Percentiles rank a stretch among this genome's conserved stretches.
Conservation (phyloP, 2,329 filamentous ascomycete genomes). For the Alternaria angustiovoidea region DNA sequence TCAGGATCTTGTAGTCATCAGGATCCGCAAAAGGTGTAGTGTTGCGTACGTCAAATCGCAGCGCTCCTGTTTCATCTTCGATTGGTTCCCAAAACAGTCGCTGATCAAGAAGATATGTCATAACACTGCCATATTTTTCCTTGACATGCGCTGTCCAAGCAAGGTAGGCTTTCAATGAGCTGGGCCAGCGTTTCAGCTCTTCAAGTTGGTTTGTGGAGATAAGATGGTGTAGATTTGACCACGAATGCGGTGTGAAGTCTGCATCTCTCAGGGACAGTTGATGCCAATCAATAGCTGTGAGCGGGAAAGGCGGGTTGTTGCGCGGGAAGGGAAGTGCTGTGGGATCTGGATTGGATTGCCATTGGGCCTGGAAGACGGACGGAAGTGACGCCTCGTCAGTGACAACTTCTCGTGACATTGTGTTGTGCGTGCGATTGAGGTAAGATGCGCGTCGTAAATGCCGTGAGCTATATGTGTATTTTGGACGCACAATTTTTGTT, state of each 20-base stretch:
- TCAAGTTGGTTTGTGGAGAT: conserved; percentile 62
- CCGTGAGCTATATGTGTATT: background rate
- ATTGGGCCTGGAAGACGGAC: conserved; percentile 39
- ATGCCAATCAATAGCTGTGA: conserved; percentile 46
- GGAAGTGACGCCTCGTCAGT: conserved; percentile 40
- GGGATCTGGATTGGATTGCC: conserved; percentile 43
- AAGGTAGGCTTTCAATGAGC: conserved; percentile 67
- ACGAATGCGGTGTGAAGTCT: conserved; percentile 47
- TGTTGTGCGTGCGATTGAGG: background rate
- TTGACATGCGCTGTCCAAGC: conserved; percentile 65
- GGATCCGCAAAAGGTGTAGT: conserved; percentile 62
- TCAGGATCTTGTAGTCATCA: conserved; percentile 64
- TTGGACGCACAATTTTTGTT: background rate
- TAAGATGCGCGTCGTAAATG: background rate
- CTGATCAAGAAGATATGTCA: conserved; percentile 63
- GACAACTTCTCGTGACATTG: conserved; percentile 19
- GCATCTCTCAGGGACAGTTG: conserved; percentile 44
- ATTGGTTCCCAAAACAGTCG: conserved; percentile 61
- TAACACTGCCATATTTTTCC: conserved; percentile 63
- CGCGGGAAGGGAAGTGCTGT: conserved; percentile 46
- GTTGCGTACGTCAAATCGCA: conserved; percentile 55
- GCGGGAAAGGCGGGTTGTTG: conserved; percentile 46
- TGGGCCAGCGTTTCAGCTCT: conserved; percentile 66
- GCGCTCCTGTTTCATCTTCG: conserved; percentile 20
- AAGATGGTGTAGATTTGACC: conserved; percentile 42